Evolutionary conservation across 495 filamentous ascomycete genomes (phyloP).

Genomic region (Penicillium egyptiacum): DNA sequence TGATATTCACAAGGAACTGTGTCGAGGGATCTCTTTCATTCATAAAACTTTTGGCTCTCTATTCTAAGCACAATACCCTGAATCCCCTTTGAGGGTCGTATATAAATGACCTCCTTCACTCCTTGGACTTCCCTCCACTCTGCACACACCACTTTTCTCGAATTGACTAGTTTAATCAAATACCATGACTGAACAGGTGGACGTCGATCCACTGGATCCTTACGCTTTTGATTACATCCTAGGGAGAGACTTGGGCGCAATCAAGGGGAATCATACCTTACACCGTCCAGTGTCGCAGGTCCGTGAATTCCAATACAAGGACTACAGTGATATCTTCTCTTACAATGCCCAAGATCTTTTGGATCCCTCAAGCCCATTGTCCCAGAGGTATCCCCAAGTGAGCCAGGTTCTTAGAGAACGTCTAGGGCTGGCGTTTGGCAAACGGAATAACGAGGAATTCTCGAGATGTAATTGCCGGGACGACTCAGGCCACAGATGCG

Average conservation of each 20-base stretch:
- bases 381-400: conserved; percentile 16
- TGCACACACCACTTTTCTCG: background rate
- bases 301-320: too few species aligned
- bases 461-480: conserved; percentile 18
- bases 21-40: background rate
- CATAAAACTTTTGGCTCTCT: background rate
- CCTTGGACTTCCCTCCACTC: background rate
- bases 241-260: background rate
- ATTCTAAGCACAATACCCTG: background rate
- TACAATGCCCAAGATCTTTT: conserved; percentile 2
- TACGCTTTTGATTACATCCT: background rate
- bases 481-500: conserved; percentile 1
- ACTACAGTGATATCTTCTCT: background rate
- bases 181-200: background rate
- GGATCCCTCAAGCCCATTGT: conserved; percentile 4
- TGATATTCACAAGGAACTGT: background rate
- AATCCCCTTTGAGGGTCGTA: background rate
- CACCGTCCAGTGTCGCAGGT: too few species aligned
- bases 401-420: conserved; percentile 12
- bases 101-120: background rate
- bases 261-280: background rate
- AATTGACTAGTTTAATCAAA: background rate
- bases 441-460: conserved; percentile 9
- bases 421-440: conserved; percentile 9
- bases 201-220: background rate